Base-by-base conservation (phyloP, 495 filamentous ascomycete species). In the Penicillium coffeae region DNA sequence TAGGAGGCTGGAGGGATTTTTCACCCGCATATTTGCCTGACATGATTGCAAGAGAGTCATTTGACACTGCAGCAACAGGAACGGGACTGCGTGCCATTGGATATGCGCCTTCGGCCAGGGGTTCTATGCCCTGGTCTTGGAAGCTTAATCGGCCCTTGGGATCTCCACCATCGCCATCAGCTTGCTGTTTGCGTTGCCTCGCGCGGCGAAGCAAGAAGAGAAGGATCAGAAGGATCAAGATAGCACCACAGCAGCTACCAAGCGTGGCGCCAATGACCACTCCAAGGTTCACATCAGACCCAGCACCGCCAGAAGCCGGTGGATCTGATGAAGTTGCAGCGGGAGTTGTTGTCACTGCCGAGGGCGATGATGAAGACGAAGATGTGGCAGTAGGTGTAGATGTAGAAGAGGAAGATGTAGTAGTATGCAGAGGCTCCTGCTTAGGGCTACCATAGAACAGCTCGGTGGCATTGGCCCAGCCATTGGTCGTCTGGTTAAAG, bases 401-500 rank as follows among this genome's bases (percentile, higher is more conserved):
- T 12, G 69, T 51, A 13, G 67, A 47, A 6, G 67, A 58, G 7
- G 69, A 41, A 3, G 69, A 48, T 13, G 73, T 60, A 15, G 66
- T 54, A 12, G 71, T 63, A 22, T 72, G 66, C 36, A 71, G 19
- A 62, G 55, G 20, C 64, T 67, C 48, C 22, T 73, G 64, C 18
- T 56, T 41, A 21, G 75, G 59, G 7, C 68, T 75, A 21, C 71
- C 73, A 32, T 67, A 64, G 47, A 97, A 84, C 21, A 86, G 64
- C 18, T 77, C 65, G 2, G 80, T 84, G 0, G 89, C 75, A 67
- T 96, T 88, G 16, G 84, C 64, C 93, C 93, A 98, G 52, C 74
- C 67, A 60, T 97, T 95, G 42, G 78, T 67, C 19, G 77, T 81
- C 42, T 85, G 79, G 60, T 96, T 79, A 68, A 96, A 98, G 52